A percentile compares a stretch with the other conserved stretches of the same genome.
phyloP scores from a whole-genome alignment of 2,329 filamentous ascomycete species.

The Huntiella abstrusa region DNA sequence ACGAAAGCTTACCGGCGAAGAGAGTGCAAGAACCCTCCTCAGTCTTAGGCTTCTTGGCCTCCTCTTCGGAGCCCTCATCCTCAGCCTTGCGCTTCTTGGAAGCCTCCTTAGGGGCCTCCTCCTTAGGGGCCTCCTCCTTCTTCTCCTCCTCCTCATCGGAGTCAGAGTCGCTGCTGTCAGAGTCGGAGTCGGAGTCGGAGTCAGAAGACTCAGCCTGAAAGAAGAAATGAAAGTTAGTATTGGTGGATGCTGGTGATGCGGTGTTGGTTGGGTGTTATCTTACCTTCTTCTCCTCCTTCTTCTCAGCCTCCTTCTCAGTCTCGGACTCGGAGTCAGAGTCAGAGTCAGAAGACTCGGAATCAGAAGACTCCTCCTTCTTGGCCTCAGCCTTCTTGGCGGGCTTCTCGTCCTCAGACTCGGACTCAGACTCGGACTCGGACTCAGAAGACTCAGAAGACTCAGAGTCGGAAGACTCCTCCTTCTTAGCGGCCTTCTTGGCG shows the following conservation, averaged over 20 bases:
- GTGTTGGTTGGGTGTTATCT: not conserved
- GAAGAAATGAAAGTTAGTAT: slow-evolving; percentile 16
- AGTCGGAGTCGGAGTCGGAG: slow-evolving; percentile 15
- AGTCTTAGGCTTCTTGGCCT: slow-evolving; percentile 49
- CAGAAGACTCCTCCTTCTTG: slow-evolving; percentile 13
- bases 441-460: slow-evolving; percentile 17
- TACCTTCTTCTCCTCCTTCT: slow-evolving; percentile 11
- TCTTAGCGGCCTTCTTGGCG: slow-evolving; percentile 29
- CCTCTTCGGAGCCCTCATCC: slow-evolving; percentile 26
- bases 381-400: slow-evolving; percentile 13
- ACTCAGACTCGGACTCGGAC: slow-evolving; percentile 22
- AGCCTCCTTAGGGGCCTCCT: slow-evolving; percentile 18
- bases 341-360: slow-evolving; percentile 19
- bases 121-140: slow-evolving; percentile 18
- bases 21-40: slow-evolving; percentile 32
- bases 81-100: slow-evolving; percentile 31
- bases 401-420: slow-evolving; percentile 22
- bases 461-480: slow-evolving; percentile 25
- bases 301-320: slow-evolving; percentile 17
- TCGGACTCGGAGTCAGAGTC: slow-evolving; percentile 17
- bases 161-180: slow-evolving; percentile 13
- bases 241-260: not conserved
- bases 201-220: slow-evolving; percentile 16
- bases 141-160: slow-evolving; percentile 19
- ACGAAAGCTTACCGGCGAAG: slow-evolving; percentile 79